Evolutionary conservation across 805 yeast genomes (phyloP).

Genomic region (Nakazawaea populi): DNA sequence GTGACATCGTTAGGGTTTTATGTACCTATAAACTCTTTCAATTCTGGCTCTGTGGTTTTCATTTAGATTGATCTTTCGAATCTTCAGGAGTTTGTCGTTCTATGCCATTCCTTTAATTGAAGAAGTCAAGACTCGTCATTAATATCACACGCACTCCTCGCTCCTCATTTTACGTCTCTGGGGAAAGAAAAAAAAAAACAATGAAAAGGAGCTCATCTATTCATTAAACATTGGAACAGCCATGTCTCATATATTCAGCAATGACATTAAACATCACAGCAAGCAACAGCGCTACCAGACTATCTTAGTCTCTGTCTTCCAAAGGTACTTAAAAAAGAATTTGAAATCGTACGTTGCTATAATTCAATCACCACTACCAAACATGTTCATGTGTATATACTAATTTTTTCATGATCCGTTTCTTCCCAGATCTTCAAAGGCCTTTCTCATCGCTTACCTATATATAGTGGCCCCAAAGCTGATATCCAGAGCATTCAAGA

Average conservation of each 20-base stretch:
- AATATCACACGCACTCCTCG: no score
- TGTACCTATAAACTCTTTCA: conserved; percentile 1
- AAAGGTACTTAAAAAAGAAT: conserved; percentile 7
- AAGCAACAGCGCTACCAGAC: not conserved
- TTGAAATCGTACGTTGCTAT: conserved; percentile 7
- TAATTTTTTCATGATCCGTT: not conserved
- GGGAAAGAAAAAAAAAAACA: no score
- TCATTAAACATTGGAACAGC: no score
- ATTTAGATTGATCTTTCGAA: no score
- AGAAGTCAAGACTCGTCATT: no score
- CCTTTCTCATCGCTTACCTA: conserved; percentile 28
- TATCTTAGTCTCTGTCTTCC: not conserved
- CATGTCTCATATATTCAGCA: no score
- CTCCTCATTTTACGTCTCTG: no score
- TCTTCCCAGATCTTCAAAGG: conserved; percentile 15
- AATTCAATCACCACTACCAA: no score
- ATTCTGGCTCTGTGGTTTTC: not conserved
- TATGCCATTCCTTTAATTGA: no score
- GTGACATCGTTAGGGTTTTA: not conserved
- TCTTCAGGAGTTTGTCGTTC: no score
- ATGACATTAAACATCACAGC: not conserved
- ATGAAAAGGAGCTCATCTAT: no score
- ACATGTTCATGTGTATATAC: not conserved
- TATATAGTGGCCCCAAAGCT: conserved; percentile 29
- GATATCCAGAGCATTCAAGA: conserved; percentile 14